Evolutionary conservation across 1,139 yeast species (phyloP), one percentile per base, ranked within the genome.

Genomic region (Kurtzmaniella natalensis): DNA sequence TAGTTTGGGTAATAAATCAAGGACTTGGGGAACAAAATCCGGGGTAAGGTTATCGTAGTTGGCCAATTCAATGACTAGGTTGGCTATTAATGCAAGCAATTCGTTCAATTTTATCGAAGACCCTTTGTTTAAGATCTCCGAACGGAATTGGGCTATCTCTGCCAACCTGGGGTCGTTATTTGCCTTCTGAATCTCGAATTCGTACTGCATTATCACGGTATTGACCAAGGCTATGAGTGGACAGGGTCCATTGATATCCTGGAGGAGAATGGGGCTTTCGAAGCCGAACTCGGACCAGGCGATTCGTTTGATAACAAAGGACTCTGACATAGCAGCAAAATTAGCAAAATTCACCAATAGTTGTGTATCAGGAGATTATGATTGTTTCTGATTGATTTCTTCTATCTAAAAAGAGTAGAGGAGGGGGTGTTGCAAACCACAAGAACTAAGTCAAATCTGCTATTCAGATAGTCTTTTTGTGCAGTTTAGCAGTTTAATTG

Each of bases 241-340:
- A 51, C 96, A 88, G 0, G 96, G 95, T 0, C 96, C 96, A 48
- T 88, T 86, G 31, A 59, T 68, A 42, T 85, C 85, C 56, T 89
- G 96, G 14, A 86, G 59, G n/a, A 89, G 59, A 24, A 88, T 76
- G n/a, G 75, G 78, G 17, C 76, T 64, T 37, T 50, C 51, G 27
- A 58, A 53, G 30, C 57, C 57, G 42, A 60, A 59, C 30, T 60
- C 61, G 1, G 62, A 50, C 66, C 66, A 60, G 7, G 34, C 32
- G 5, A 60, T 48, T 5, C 38, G 29, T 34, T 55, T 53, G 3
- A 59, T 50, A 7, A 47, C 46, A 37, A 59, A 59, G 19, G 9
- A 25, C 5, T 23, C 25, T 9, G 20, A 10, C 18, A 17, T 25
- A 10, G 18, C n/a, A n/a, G n/a, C n/a, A n/a, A n/a, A n/a, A n/a